These are phyloP conservation scores for Pyrenophora graminea DNA, from an alignment of 2,329 filamentous ascomycete genomes.

Conservation along the genomic window DNA sequence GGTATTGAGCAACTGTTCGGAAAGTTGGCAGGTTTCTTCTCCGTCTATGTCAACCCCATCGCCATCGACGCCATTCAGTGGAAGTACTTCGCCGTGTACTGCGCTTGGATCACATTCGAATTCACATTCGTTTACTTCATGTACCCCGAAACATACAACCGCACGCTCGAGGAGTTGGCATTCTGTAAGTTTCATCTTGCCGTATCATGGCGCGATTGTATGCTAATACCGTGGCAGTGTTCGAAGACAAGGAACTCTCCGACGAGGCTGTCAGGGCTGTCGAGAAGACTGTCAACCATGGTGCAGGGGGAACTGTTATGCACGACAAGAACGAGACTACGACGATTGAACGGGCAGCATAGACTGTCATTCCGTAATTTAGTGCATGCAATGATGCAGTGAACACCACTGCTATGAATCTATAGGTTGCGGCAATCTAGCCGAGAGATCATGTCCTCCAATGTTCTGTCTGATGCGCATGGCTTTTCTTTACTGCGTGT, in stretches of 20 bases:
- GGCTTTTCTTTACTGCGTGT: too few relatives aligned
- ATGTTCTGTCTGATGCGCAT: too few relatives aligned
- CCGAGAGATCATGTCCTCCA: too few relatives aligned
- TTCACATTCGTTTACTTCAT: conserved; percentile 62
- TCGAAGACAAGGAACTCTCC: conserved; percentile 42
- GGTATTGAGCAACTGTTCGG: conserved; percentile 62
- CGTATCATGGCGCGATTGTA: too few relatives aligned
- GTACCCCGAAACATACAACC: conserved; percentile 64
- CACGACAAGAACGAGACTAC: conserved; percentile 24
- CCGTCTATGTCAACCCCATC: conserved; percentile 60
- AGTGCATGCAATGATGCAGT: neutral
- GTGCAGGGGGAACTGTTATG: conserved; percentile 3
- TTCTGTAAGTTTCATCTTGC: conserved; percentile 31
- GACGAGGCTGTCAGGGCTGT: conserved; percentile 40
- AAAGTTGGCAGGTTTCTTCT: conserved; percentile 53
- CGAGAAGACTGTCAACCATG: conserved; percentile 41
- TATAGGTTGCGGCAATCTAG: neutral
- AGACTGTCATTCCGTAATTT: neutral
- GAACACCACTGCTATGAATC: neutral
- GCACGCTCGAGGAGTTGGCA: conserved; percentile 64
- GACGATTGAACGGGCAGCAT: conserved; percentile 26
- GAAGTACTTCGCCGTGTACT: conserved; percentile 61
- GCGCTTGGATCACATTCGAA: conserved; percentile 60
- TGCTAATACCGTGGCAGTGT: conserved; percentile 33
- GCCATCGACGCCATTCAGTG: conserved; percentile 61